Evolutionary conservation across 129 eudicot genomes (phyloP).

Genomic region (Flaveria brownii): DNA sequence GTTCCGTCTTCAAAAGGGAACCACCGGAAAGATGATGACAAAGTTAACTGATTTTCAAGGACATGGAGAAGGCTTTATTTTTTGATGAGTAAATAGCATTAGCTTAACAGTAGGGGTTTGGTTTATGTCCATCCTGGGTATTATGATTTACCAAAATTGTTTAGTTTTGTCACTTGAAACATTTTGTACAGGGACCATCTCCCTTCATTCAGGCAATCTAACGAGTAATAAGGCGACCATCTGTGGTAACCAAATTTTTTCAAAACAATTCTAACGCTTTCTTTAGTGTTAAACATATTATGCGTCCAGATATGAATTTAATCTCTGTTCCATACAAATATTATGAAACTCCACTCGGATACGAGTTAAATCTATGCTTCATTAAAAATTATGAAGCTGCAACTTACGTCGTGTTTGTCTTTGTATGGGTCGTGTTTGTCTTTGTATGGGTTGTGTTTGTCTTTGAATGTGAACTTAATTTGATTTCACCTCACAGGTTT

Average conservation of each 20-base stretch:
- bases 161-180: not conserved
- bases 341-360: too few species aligned
- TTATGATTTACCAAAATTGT: constrained; percentile 14
- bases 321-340: too few species aligned
- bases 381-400: too few species aligned
- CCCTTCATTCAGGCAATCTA: constrained; percentile 14
- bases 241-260: constrained; percentile 8
- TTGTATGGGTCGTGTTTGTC: too few species aligned
- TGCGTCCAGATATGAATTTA: too few species aligned
- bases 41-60: constrained; percentile 13
- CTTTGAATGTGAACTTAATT: too few species aligned
- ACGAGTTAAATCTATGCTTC: too few species aligned
- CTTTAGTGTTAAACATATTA: not conserved
- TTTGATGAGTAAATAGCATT: constrained; percentile 29
- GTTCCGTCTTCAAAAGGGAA: constrained; percentile 21
- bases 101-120: constrained; percentile 15
- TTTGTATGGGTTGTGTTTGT: too few species aligned
- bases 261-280: constrained; percentile 1
- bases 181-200: constrained; percentile 27
- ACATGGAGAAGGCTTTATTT: constrained; percentile 12
- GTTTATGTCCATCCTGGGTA: not conserved
- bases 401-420: too few species aligned
- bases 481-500: too few species aligned
- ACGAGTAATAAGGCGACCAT: too few species aligned
- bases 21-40: constrained; percentile 17